These are phyloP conservation scores for Chlorophyllum brunneum DNA, from an alignment of 768 basidiomycete genomes.

Conservation along the genomic window DNA sequence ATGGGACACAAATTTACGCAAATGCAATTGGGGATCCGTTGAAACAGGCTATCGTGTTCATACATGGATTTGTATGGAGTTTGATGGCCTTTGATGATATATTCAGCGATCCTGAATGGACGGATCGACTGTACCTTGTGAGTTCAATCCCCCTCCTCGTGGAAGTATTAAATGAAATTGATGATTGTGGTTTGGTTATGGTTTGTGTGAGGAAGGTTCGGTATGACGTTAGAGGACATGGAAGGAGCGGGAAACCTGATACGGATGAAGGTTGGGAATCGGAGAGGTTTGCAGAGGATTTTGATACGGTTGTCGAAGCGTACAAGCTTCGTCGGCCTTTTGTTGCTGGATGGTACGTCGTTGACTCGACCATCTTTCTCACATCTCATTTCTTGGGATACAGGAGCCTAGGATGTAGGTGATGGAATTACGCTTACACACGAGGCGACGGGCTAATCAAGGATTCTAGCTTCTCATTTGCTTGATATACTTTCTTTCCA, in stretches of 20 bases:
- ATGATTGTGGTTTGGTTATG: not conserved
- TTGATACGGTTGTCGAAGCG: constrained; percentile 26
- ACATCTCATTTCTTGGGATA: not conserved
- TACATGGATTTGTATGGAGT: constrained; percentile 37
- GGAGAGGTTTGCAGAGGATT: constrained; percentile 28
- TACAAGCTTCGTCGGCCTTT: constrained; percentile 25
- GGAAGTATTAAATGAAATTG: too few relatives aligned
- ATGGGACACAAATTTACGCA: constrained; percentile 37
- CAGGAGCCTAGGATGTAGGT: constrained; percentile 28
- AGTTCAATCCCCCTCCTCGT: not conserved
- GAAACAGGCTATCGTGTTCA: constrained; percentile 36
- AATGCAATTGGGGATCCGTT: constrained; percentile 33
- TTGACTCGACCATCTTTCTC: constrained; percentile 1
- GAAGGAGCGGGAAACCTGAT: constrained; percentile 29
- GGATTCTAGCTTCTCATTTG: not conserved
- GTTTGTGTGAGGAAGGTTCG: constrained; percentile 21
- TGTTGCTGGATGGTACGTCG: constrained; percentile 27
- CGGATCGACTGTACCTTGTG: constrained; percentile 26
- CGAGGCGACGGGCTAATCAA: not conserved
- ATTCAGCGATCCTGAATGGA: constrained; percentile 25
- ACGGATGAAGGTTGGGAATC: constrained; percentile 23
- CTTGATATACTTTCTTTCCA: constrained; percentile 1
- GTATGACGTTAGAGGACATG: constrained; percentile 32
- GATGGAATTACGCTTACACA: not conserved
- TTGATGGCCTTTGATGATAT: constrained; percentile 33